A percentile compares a stretch with the other conserved stretches of the same genome.
Conservation (phyloP, 805 yeast genomes). For the Saturnispora dispora region DNA sequence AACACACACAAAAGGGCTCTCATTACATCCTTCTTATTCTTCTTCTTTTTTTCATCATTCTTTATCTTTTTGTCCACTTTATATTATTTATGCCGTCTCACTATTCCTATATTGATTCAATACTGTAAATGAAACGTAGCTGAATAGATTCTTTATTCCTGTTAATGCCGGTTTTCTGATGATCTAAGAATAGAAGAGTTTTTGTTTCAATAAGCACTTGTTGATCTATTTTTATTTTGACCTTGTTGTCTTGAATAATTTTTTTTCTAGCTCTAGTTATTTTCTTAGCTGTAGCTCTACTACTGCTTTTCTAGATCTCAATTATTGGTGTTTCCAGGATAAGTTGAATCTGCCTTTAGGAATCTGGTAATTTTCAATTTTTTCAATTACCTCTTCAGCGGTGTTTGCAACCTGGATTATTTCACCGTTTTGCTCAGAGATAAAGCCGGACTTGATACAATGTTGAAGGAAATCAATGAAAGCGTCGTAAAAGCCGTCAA, state of each 20-base stretch:
- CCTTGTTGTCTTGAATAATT: not conserved
- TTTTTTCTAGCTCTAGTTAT: not conserved
- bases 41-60: not conserved
- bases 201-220: not conserved
- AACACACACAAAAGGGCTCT: not conserved
- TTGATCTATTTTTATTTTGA: not conserved
- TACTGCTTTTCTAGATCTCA: not conserved
- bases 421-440: conserved; percentile 54
- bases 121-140: not conserved
- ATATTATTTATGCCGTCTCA: not conserved
- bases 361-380: conserved; percentile 49
- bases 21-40: not conserved
- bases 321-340: conserved; percentile 47
- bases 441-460: conserved; percentile 58
- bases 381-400: conserved; percentile 56
- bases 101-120: not conserved
- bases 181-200: not conserved
- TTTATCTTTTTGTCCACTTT: not conserved
- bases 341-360: conserved; percentile 71
- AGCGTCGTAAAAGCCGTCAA: conserved; percentile 72
- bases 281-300: not conserved
- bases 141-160: no score
- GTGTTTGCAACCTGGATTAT: conserved; percentile 63
- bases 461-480: conserved; percentile 52
- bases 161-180: not conserved